Percentiles rank a stretch among this genome's conserved stretches.
These are phyloP conservation scores for Podospora australis DNA, from an alignment of 495 filamentous ascomycete species.

Conservation along the genomic window DNA sequence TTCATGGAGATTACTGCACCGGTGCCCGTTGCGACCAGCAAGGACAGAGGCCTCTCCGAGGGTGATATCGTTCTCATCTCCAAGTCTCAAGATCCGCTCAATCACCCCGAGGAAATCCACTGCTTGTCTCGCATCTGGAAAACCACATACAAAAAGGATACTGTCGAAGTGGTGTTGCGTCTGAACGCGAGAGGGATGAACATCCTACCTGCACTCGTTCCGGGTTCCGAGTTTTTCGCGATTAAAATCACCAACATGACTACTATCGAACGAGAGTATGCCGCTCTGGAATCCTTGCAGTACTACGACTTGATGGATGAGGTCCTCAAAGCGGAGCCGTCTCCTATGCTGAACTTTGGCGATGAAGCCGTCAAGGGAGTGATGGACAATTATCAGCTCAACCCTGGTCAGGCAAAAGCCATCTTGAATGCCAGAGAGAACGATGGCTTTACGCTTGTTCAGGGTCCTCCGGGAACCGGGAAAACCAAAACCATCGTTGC, in stretches of 20 bases:
- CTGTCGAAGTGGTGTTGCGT: conserved; percentile 76
- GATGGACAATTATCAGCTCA: conserved; percentile 72
- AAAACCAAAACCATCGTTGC: conserved; percentile 98
- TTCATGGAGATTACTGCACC: conserved; percentile 86
- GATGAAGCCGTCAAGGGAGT: conserved; percentile 61
- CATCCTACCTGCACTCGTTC: conserved; percentile 41
- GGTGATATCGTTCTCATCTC: conserved; percentile 86
- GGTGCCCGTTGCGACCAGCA: conserved; percentile 60
- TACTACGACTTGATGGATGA: conserved; percentile 95
- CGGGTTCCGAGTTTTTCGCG: conserved; percentile 61
- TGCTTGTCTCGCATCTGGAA: conserved; percentile 79
- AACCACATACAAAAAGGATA: conserved; percentile 70
- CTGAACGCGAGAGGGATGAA: conserved; percentile 54
- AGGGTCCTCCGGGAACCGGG: conserved; percentile 92
- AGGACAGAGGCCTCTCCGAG: conserved; percentile 67
- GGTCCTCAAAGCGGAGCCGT: conserved; percentile 79
- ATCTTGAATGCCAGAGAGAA: conserved; percentile 88
- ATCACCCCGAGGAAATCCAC: conserved; percentile 57
- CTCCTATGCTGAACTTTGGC: conserved; percentile 72
- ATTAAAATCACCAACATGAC: conserved; percentile 81
- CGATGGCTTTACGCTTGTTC: conserved; percentile 91
- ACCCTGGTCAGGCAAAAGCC: conserved; percentile 85
- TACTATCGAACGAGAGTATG: conserved; percentile 91
- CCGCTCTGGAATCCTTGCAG: conserved; percentile 77
- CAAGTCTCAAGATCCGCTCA: conserved; percentile 57